These are phyloP conservation scores for Chaetomium sp. DNA, from an alignment of 2,329 filamentous ascomycete species.

Conservation along the genomic window DNA sequence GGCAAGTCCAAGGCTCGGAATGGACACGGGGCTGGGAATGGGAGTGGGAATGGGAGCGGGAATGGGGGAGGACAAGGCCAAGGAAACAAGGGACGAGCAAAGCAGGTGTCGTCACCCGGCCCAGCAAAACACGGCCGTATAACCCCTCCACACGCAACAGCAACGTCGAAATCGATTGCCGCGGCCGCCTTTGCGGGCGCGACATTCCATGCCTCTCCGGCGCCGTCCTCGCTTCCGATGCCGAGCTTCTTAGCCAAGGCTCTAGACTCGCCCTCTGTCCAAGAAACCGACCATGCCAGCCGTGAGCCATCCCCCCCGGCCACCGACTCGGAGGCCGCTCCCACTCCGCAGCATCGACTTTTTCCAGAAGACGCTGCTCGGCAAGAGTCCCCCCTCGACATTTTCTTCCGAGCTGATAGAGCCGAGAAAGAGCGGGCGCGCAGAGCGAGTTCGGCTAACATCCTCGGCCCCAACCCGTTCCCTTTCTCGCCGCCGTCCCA, in stretches of 20 bases:
- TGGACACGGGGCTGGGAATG: background rate
- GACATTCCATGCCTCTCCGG: constrained; percentile 91
- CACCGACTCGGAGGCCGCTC: constrained; percentile 46
- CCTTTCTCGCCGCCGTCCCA: constrained; percentile 48
- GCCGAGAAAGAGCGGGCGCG: constrained; percentile 63
- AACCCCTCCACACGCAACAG: constrained; percentile 39
- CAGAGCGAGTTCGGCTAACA: constrained; percentile 45
- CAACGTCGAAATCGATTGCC: constrained; percentile 38
- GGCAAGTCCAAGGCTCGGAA: constrained; percentile 29
- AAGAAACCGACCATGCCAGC: constrained; percentile 36
- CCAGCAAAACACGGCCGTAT: constrained; percentile 35
- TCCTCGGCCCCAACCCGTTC: constrained; percentile 32
- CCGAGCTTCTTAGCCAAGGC: constrained; percentile 80
- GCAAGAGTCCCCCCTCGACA: constrained; percentile 73
- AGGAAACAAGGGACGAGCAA: constrained; percentile 25
- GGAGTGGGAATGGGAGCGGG: too few relatives aligned
- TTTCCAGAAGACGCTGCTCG: constrained; percentile 28
- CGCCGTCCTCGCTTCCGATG: constrained; percentile 80
- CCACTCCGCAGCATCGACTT: constrained; percentile 36
- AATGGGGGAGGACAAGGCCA: too few relatives aligned
- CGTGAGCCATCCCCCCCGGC: constrained; percentile 47
- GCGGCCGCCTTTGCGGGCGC: constrained; percentile 76
- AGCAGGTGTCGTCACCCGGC: constrained; percentile 37
- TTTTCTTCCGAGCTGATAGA: constrained; percentile 83
- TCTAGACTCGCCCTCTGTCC: constrained; percentile 52